These are phyloP conservation scores for Salix arbutifolia DNA, from an alignment of 345 rosid genomes.

Conservation along the genomic window DNA sequence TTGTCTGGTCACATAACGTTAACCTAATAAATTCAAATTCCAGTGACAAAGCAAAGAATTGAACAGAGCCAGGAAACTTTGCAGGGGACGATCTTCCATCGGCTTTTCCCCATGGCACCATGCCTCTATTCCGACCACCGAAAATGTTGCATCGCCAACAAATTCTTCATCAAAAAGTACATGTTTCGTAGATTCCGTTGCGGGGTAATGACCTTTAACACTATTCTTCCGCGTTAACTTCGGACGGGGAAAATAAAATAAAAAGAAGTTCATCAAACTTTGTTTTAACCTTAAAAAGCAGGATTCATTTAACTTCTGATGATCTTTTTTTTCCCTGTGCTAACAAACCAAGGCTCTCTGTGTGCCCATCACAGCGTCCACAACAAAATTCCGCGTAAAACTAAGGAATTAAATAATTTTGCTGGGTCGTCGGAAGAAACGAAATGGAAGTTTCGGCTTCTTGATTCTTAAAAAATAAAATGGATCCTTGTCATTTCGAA, in stretches of 20 bases:
- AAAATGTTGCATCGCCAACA: background rate
- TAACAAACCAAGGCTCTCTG: background rate
- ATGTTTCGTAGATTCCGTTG: background rate
- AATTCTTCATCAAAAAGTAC: background rate
- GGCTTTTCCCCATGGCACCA: background rate
- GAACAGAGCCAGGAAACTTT: background rate
- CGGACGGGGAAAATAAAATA: too few species aligned
- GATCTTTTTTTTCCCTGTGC: background rate
- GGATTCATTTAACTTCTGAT: too few species aligned
- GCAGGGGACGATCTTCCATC: background rate
- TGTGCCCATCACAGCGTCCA: background rate
- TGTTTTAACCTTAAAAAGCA: too few species aligned
- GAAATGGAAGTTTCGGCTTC: too few species aligned
- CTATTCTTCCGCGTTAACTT: too few species aligned
- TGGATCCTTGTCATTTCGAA: too few species aligned
- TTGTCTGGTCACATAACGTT: background rate
- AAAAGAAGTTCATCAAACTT: too few species aligned
- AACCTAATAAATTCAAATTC: background rate
- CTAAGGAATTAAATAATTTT: too few species aligned
- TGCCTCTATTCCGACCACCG: background rate
- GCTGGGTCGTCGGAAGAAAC: too few species aligned
- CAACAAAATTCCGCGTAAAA: background rate
- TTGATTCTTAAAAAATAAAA: too few species aligned
- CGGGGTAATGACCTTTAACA: background rate
- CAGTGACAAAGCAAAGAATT: background rate